phyloP scores from a whole-genome alignment of 176 grass and related monocot genomes.

The Rhynchospora pubera region DNA sequence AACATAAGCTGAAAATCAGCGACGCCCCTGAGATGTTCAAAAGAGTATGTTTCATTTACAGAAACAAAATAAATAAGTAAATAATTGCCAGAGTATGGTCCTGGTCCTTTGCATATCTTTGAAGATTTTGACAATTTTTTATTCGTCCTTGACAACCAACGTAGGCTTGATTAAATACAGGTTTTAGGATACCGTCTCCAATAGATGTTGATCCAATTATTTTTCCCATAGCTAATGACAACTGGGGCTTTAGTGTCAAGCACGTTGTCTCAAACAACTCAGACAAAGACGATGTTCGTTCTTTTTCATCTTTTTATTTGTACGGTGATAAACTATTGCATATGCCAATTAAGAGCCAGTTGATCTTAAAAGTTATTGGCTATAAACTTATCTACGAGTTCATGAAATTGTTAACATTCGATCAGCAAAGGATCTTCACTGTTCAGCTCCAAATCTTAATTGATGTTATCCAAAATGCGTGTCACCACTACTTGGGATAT shows the following conservation, averaged over 20 bases:
- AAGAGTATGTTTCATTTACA: too few relatives aligned
- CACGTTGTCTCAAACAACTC: slow-evolving; percentile 13
- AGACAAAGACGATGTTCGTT: background rate
- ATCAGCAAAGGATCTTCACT: background rate
- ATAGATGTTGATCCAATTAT: background rate
- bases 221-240: background rate
- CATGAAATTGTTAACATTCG: background rate
- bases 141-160: background rate
- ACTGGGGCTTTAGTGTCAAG: background rate
- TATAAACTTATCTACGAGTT: background rate
- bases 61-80: too few relatives aligned
- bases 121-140: too few relatives aligned
- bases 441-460: background rate
- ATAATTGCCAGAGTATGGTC: background rate
- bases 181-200: background rate
- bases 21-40: background rate
- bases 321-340: background rate
- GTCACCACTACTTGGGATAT: background rate
- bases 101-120: background rate
- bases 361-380: background rate
- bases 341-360: background rate
- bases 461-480: background rate
- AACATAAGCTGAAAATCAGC: background rate
- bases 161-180: background rate
- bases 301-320: background rate